Percentiles rank a stretch among this genome's conserved stretches.
These are phyloP conservation scores for Kodamaea neixiangensis DNA, from an alignment of 805 yeast species.

Conservation along the genomic window DNA sequence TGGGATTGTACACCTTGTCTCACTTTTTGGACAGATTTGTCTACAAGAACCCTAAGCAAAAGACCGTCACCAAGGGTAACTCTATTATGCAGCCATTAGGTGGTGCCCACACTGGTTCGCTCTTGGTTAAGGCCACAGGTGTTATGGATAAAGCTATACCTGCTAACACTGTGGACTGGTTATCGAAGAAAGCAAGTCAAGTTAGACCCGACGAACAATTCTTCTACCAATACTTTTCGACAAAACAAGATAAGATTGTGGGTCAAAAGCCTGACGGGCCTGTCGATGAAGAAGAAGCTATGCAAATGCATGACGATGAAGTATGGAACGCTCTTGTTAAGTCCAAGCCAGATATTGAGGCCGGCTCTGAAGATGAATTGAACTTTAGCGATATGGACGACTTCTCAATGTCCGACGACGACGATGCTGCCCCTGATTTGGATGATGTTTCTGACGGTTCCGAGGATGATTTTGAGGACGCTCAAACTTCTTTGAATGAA, in stretches of 20 bases:
- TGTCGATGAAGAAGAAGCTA: constrained; percentile 43
- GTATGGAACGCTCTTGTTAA: constrained; percentile 80
- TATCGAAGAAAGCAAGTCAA: constrained; percentile 57
- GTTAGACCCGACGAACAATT: constrained; percentile 86
- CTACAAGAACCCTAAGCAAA: constrained; percentile 86
- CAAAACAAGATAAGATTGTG: constrained; percentile 48
- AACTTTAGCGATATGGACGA: constrained; percentile 47
- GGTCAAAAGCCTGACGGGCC: constrained; percentile 25
- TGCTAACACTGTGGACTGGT: constrained; percentile 85
- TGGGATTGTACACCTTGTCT: constrained; percentile 81
- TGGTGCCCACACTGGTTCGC: constrained; percentile 72
- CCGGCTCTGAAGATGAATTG: constrained; percentile 32
- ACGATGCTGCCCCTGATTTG: constrained; percentile 22
- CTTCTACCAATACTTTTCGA: constrained; percentile 80
- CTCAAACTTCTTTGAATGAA: constrained; percentile 18
- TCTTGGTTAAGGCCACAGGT: constrained; percentile 66
- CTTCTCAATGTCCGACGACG: constrained; percentile 23
- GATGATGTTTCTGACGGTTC: constrained; percentile 24
- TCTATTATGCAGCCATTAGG: constrained; percentile 98
- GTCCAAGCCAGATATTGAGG: constrained; percentile 71
- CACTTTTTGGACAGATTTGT: constrained; percentile 96
- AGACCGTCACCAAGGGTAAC: constrained; percentile 71
- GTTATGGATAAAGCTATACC: constrained; percentile 53
- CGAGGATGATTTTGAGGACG: constrained; percentile 25
- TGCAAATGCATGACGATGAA: constrained; percentile 61